Conservation (phyloP, 2,329 filamentous ascomycete genomes). For the Xylariaceae sp. region DNA sequence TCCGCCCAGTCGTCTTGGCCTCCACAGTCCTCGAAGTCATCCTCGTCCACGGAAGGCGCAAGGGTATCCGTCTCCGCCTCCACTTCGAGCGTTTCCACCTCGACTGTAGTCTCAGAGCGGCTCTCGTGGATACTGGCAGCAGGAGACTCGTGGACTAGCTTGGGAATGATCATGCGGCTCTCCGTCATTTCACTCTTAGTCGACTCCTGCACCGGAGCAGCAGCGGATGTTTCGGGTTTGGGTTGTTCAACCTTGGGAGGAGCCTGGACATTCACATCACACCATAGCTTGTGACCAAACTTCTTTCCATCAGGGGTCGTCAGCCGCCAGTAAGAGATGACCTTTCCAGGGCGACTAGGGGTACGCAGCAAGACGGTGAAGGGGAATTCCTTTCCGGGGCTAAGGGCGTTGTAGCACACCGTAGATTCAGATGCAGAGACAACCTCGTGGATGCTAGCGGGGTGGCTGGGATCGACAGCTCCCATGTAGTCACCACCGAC, state of each 20-base stretch:
- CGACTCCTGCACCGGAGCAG: slow-evolving; percentile 6
- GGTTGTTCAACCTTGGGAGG: slow-evolving; percentile 33
- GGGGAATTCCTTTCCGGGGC: slow-evolving; percentile 69
- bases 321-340: slow-evolving; percentile 95
- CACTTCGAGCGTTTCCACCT: slow-evolving; percentile 28
- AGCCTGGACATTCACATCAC: slow-evolving; percentile 72
- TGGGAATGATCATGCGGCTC: slow-evolving; percentile 94
- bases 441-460: slow-evolving; percentile 74
- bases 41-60: slow-evolving; percentile 37
- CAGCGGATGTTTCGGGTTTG: neutral
- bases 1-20: slow-evolving; percentile 61
- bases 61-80: slow-evolving; percentile 31
- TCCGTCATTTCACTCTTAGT: slow-evolving; percentile 21
- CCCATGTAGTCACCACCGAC: slow-evolving; percentile 97
- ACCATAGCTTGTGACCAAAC: slow-evolving; percentile 95
- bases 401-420: slow-evolving; percentile 64
- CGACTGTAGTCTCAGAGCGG: slow-evolving; percentile 54
- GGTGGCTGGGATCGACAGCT: slow-evolving; percentile 75
- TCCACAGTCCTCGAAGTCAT: slow-evolving; percentile 52
- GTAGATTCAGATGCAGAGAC: slow-evolving; percentile 80
- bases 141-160: slow-evolving; percentile 90
- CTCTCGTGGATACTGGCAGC: slow-evolving; percentile 72
- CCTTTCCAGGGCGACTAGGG: slow-evolving; percentile 70
- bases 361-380: slow-evolving; percentile 87
- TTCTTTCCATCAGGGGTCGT: slow-evolving; percentile 75